Evolutionary conservation across 202 grass and related monocot genomes (phyloP).

Genomic region (Saccharum hybrid): DNA sequence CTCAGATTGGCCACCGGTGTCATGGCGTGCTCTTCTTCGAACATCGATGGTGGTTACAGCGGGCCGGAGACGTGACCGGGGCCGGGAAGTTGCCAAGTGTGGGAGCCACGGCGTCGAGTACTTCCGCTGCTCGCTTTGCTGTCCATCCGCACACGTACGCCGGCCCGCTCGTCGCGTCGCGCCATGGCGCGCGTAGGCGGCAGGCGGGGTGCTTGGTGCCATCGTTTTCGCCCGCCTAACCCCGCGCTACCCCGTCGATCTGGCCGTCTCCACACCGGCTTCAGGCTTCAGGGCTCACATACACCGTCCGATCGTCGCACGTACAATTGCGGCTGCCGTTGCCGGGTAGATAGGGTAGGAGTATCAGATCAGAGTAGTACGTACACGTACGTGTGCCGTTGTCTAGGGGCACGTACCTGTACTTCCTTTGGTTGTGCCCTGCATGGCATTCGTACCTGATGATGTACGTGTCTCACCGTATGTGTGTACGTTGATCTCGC

Average conservation of each 20-base stretch:
- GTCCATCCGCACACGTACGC: no score
- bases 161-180: conserved; percentile 1
- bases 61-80: neutral
- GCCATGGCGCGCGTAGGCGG: neutral
- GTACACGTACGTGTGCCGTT: neutral
- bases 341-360: no score
- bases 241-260: neutral
- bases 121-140: neutral
- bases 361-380: neutral
- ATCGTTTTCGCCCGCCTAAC: conserved; percentile 3
- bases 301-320: no score
- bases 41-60: neutral
- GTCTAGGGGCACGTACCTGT: conserved; percentile 3
- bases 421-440: neutral
- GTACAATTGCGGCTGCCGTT: no score
- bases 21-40: neutral
- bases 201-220: neutral
- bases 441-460: neutral
- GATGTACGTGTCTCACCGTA: neutral
- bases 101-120: conserved; percentile 1
- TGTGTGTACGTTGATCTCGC: neutral
- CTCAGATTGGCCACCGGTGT: neutral
- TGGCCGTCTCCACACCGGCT: neutral
- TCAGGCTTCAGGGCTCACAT: neutral
- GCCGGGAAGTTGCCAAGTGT: no score